Conservation (phyloP, 2,329 filamentous ascomycete species). For the Trichoderma brevicompactum region DNA sequence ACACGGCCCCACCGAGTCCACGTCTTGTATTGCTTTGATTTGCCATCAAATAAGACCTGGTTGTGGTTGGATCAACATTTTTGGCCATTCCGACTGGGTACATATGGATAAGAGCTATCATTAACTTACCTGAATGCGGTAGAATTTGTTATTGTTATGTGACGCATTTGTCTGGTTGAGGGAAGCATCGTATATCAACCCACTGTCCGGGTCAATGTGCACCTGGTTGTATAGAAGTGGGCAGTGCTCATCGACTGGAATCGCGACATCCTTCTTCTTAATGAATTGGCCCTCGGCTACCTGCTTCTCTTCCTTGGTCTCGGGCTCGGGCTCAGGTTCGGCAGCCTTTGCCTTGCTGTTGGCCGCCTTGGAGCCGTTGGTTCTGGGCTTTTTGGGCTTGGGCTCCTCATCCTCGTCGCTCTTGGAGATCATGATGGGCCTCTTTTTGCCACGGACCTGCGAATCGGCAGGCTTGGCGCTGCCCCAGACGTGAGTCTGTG, state of each 20-base stretch:
- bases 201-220: conserved; percentile 63
- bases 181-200: conserved; percentile 76
- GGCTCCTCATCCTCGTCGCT: conserved; percentile 22
- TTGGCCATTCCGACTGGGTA: neutral
- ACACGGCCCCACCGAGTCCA: conserved; percentile 87
- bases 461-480: conserved; percentile 33
- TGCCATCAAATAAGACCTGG: conserved; percentile 42
- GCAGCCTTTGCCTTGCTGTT: conserved; percentile 34
- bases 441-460: conserved; percentile 32
- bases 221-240: conserved; percentile 53
- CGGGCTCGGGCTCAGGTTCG: conserved; percentile 41
- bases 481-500: conserved; percentile 38
- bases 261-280: conserved; percentile 50
- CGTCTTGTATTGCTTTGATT: conserved; percentile 53
- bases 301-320: conserved; percentile 41
- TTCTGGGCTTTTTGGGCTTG: conserved; percentile 31
- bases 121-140: conserved; percentile 66
- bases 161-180: conserved; percentile 76
- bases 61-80: neutral
- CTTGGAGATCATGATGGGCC: conserved; percentile 31
- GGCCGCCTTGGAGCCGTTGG: conserved; percentile 39
- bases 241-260: conserved; percentile 57
- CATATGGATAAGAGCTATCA: neutral
- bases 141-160: conserved; percentile 83
- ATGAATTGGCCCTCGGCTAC: conserved; percentile 52